Conservation (phyloP, 768 basidiomycete genomes). For the Psilocybe subaeruginosa region DNA sequence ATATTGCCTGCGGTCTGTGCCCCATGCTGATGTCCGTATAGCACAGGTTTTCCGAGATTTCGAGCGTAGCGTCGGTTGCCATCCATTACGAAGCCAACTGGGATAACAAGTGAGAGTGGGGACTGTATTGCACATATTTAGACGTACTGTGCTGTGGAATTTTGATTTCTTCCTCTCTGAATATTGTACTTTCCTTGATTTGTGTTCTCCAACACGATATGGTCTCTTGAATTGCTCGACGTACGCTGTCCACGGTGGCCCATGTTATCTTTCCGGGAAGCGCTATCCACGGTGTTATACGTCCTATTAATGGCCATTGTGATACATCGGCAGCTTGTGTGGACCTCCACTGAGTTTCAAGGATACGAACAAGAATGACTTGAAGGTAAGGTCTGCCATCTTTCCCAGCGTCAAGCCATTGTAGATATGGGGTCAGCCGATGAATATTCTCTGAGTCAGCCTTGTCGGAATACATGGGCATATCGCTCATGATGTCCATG, state of each 20-base stretch:
- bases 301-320: background rate
- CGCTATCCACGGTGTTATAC: background rate
- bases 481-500: conserved; percentile 2
- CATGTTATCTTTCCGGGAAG: background rate
- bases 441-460: too few species aligned
- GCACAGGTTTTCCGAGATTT: background rate
- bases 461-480: background rate
- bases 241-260: background rate
- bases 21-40: background rate
- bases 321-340: background rate
- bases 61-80: conserved; percentile 1
- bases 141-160: conserved; percentile 1
- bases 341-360: background rate
- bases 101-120: background rate
- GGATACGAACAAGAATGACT: background rate
- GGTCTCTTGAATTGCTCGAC: background rate
- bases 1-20: background rate
- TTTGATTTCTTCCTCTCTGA: background rate
- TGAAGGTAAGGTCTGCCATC: background rate
- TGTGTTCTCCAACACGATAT: background rate
- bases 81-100: conserved; percentile 6
- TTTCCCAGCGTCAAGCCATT: conserved; percentile 2
- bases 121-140: background rate
- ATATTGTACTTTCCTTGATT: conserved; percentile 1
- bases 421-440: background rate